These are phyloP conservation scores for Chaetomiaceae sp. DNA, from an alignment of 2,329 filamentous ascomycete species.

Conservation along the genomic window DNA sequence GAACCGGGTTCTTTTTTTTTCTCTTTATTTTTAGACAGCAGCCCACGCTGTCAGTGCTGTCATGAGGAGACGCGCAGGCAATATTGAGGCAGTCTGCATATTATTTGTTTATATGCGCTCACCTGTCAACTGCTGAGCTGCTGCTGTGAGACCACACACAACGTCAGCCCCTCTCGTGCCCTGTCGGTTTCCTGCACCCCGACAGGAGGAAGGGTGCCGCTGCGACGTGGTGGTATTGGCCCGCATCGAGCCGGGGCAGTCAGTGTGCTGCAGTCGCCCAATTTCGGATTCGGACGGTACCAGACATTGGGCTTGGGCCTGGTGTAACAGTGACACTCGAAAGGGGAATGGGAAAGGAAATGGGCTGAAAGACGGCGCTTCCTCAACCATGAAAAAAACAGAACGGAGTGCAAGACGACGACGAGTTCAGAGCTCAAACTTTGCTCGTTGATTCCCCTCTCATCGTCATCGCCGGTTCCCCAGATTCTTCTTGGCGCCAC, in stretches of 20 bases:
- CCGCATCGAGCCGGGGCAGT: slow-evolving; percentile 5
- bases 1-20: background rate
- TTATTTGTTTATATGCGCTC: background rate
- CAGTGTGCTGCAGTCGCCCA: slow-evolving; percentile 3
- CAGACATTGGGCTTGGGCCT: background rate
- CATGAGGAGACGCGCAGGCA: slow-evolving; percentile 1
- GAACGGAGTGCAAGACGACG: no score
- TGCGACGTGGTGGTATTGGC: slow-evolving; percentile 6
- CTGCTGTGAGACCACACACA: background rate
- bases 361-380: background rate
- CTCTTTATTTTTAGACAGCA: slow-evolving; percentile 7
- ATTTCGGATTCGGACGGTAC: background rate
- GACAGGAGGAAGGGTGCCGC: background rate
- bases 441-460: background rate
- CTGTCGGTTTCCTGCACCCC: background rate
- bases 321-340: slow-evolving; percentile 1
- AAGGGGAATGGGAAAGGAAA: background rate
- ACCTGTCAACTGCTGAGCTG: background rate
- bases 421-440: no score
- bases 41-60: background rate
- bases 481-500: no score
- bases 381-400: no score
- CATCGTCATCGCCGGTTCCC: background rate
- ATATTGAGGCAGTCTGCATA: slow-evolving; percentile 14
- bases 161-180: background rate